Percentiles rank a stretch among this genome's conserved stretches.
These are phyloP conservation scores for Paecilomyces sp. DNA, from an alignment of 2,329 filamentous ascomycete genomes.

Conservation along the genomic window DNA sequence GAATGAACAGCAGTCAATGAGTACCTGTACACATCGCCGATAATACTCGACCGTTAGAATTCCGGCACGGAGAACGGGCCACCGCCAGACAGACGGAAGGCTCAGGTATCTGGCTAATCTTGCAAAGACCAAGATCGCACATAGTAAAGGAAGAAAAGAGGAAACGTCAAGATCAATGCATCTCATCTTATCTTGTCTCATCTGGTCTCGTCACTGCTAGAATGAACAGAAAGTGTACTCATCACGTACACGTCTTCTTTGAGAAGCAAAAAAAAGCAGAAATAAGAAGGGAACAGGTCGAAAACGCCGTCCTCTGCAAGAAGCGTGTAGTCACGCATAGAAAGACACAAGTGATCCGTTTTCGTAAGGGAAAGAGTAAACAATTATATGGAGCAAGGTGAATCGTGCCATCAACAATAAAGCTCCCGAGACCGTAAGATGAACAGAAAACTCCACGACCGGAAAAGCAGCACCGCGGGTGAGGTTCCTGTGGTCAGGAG, in stretches of 20 bases:
- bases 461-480: not conserved
- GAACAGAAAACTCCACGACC: not conserved
- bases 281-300: not conserved
- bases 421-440: not conserved
- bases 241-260: not conserved
- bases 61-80: not conserved
- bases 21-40: not conserved
- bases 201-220: not conserved
- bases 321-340: not conserved
- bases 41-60: not conserved
- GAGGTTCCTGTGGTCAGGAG: not conserved
- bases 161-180: not conserved
- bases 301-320: constrained; percentile 19
- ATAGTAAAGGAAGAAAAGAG: not conserved
- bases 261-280: not conserved
- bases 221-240: not conserved
- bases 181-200: not conserved
- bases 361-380: not conserved
- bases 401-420: not conserved
- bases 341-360: not conserved
- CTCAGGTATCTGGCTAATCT: not conserved
- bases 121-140: not conserved
- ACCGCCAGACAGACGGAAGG: not conserved
- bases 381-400: not conserved
- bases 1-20: no score